Base-by-base conservation (phyloP, 345 rosid genomes). In the Eucalyptus urophylla region DNA sequence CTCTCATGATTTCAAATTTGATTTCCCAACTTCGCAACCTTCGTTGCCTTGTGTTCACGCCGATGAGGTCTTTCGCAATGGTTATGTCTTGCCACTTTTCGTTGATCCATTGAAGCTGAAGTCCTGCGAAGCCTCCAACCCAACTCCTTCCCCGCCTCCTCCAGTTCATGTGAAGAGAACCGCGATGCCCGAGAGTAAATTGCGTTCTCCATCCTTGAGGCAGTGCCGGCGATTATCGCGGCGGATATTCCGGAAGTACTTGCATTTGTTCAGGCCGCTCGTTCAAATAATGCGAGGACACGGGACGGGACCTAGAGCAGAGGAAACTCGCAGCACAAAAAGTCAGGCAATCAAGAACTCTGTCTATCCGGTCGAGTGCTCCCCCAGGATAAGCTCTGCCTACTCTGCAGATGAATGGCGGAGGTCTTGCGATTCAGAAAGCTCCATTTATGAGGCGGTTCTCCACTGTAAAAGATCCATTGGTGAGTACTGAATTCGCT, bases 21-120 rank as follows among this genome's bases (percentile, higher is more conserved):
- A 97, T 85, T 95, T 92, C 89, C 97, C 98, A 9, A 89, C 92
- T 58, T 92, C 97, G 45, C 93, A 92, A 50, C 87, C 95, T 60
- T 93, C 94, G 31, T 88, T 76, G 22, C 45, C 94, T 27, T 90
- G 93, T 62, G 96, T 95, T 86, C 96, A 97, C 90, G 99, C 99
- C 11, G 99, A 97, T 88, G 97, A 97, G 92, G 95, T 97, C 65
- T 95, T 97, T 88, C 93, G 96, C 86, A 91, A 96, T 83, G 99
- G 99, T 22, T 96, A 95, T 90, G 93, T 97, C 86, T 58, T 96
- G 95, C 97, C 99, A 33, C 87, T 93, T 33, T 91, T 94, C n/a
- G 88, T 89, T 15, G 92, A 96, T 80, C 90, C 90, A 22, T 62
- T 89, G 92, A 94, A 93, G 92, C 91, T 89, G 83, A 92, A 91